Base-by-base conservation (phyloP, 768 basidiomycete genomes). In the Mycena metata region DNA sequence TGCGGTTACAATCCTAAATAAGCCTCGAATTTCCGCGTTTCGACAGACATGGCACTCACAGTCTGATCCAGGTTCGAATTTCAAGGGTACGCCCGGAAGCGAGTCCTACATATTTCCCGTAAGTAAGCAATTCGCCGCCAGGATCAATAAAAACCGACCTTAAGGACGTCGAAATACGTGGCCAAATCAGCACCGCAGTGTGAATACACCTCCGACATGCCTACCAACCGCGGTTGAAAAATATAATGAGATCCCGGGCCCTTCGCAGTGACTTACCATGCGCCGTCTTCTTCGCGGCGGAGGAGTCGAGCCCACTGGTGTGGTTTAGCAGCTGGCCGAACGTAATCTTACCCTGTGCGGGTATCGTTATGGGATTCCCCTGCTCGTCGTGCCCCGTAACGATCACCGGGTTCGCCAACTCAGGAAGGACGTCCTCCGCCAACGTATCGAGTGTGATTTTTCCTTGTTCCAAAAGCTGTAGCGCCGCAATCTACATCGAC, bases 291-390 rank as follows among this genome's bases (percentile, higher is more conserved):
- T 36, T 47, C 3, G 58, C 57, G 9, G 72, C 57, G 1, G 30
- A 67, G 51, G 80, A 81, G 43, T 72, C 74, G 2, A 81, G 56
- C 1, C 80, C 80, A 51, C 80, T 81, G 19, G 74, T 72, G 52
- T 78, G 78, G 52, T 78, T 79, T 10, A 81, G 65, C 2, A 81
- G 66, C 56, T 81, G 78, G 8, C 66, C 52, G 12, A 81, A 61
- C 0, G 71, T 74, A 6, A 80, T 74, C 19, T 58, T 57, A 1
- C 17, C 69, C 55, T 77, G 68, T 7, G 78, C 78, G 2, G 75
- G 74, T 21, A 67, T 67, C 35, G 60, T 74, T 0, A 70, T 64
- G 15, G 39, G 26, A 10, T 9, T 47, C 12, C 19, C 62, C 64
- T 11, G 63, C 58, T 69, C 69, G 3, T 64, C 47, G 12, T 63